phyloP scores from a whole-genome alignment of 495 filamentous ascomycete genomes.

The Trichodelitschia bisporula region DNA sequence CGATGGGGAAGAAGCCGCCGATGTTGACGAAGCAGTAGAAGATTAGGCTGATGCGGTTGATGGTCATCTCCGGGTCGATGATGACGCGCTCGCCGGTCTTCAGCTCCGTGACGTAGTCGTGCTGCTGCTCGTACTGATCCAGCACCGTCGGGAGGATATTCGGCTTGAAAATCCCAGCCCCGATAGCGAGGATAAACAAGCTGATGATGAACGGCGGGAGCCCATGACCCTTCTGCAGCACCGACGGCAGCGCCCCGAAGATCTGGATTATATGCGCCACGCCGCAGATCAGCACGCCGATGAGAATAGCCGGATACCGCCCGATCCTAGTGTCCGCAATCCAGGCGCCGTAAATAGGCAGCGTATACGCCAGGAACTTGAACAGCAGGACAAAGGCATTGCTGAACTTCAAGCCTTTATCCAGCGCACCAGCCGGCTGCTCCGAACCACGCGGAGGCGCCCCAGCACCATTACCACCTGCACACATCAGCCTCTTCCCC shows the following conservation, averaged over 20 bases:
- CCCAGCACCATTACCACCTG: constrained; percentile 34
- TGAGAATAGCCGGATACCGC: constrained; percentile 29
- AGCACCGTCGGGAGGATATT: constrained; percentile 41
- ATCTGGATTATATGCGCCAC: background rate
- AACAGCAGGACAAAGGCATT: constrained; percentile 36
- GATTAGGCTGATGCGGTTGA: constrained; percentile 45
- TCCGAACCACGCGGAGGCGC: constrained; percentile 28
- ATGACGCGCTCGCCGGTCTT: constrained; percentile 47
- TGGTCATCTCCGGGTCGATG: constrained; percentile 48
- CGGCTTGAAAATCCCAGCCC: constrained; percentile 47
- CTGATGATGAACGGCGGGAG: constrained; percentile 33
- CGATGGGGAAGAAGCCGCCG: constrained; percentile 38
- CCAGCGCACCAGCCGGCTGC: constrained; percentile 31
- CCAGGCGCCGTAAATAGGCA: constrained; percentile 32
- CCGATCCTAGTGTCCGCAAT: constrained; percentile 31
- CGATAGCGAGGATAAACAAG: constrained; percentile 25
- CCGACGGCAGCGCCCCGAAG: constrained; percentile 13
- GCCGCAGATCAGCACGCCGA: constrained; percentile 15
- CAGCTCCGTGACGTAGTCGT: constrained; percentile 19
- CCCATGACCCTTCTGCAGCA: constrained; percentile 29
- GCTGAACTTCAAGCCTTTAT: constrained; percentile 30
- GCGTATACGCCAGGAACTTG: constrained; percentile 25
- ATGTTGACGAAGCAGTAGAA: constrained; percentile 55
- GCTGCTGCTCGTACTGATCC: constrained; percentile 44
- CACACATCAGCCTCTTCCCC: constrained; percentile 2